phyloP scores from a whole-genome alignment of 148 eudicot genomes.

The Bassia scoparia region DNA sequence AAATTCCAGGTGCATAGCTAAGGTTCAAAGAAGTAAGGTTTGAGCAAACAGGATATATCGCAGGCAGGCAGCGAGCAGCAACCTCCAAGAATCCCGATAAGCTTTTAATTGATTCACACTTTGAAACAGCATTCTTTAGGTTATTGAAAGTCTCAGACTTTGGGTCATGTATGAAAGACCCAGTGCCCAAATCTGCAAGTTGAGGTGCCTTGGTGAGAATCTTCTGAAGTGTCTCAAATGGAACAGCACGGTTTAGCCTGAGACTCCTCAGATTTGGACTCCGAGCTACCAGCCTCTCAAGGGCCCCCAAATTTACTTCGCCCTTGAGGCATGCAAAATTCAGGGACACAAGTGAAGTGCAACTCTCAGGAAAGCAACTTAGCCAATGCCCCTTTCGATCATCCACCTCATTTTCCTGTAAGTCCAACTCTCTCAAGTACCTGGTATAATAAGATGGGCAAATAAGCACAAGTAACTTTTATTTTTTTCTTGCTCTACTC shows the following conservation, averaged over 20 bases:
- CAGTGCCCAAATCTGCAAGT: slow-evolving; percentile 64
- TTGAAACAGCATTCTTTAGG: slow-evolving; percentile 38
- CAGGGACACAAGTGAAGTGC: slow-evolving; percentile 71
- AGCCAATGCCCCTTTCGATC: slow-evolving; percentile 85
- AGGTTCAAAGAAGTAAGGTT: slow-evolving; percentile 63
- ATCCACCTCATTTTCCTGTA: slow-evolving; percentile 76
- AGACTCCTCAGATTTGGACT: slow-evolving; percentile 56
- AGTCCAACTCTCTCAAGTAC: slow-evolving; percentile 68
- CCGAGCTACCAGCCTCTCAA: slow-evolving; percentile 70
- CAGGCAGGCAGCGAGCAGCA: slow-evolving; percentile 54
- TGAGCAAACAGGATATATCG: slow-evolving; percentile 60
- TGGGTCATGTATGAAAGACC: slow-evolving; percentile 59
- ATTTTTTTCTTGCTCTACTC: too few relatives aligned
- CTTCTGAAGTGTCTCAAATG: slow-evolving; percentile 50
- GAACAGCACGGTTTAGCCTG: slow-evolving; percentile 60
- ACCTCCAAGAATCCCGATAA: slow-evolving; percentile 71
- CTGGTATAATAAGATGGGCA: slow-evolving; percentile 26
- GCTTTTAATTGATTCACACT: slow-evolving; percentile 59
- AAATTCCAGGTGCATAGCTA: slow-evolving; percentile 71
- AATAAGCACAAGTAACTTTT: not conserved
- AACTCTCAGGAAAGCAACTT: slow-evolving; percentile 74
- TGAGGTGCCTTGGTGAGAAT: slow-evolving; percentile 65
- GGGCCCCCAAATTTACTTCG: slow-evolving; percentile 52
- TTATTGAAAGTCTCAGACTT: slow-evolving; percentile 47
- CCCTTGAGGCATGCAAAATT: slow-evolving; percentile 86